A percentile compares a stretch with the other conserved stretches of the same genome.
Evolutionary conservation across 352 stramenopile genomes (phyloP).

Genomic region (Lagenidium giganteum): DNA sequence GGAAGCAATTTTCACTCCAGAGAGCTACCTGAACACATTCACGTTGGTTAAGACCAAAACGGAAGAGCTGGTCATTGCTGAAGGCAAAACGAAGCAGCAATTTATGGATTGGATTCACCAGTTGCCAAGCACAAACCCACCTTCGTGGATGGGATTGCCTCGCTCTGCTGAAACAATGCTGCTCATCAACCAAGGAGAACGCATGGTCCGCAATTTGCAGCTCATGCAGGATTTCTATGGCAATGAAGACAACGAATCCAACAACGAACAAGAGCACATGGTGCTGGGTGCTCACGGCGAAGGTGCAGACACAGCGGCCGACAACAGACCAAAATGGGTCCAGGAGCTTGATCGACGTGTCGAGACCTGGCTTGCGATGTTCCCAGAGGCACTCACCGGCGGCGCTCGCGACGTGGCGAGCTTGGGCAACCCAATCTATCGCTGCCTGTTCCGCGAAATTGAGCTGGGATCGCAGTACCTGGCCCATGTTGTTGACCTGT

Average conservation of each 20-base stretch:
- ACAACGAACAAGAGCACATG: slow-evolving; percentile 58
- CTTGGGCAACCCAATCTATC: slow-evolving; percentile 88
- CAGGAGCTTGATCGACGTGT: slow-evolving; percentile 73
- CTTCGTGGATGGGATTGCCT: slow-evolving; percentile 90
- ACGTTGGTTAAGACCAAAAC: slow-evolving; percentile 43
- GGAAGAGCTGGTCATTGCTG: slow-evolving; percentile 66
- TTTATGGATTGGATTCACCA: slow-evolving; percentile 89
- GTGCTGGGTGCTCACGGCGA: slow-evolving; percentile 32
- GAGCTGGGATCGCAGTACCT: slow-evolving; percentile 71
- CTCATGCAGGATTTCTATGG: slow-evolving; percentile 81
- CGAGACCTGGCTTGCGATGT: slow-evolving; percentile 45
- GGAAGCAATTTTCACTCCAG: slow-evolving; percentile 89
- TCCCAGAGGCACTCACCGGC: slow-evolving; percentile 41
- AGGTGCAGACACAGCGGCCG: slow-evolving; percentile 17
- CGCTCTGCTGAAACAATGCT: slow-evolving; percentile 90
- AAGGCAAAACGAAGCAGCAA: slow-evolving; percentile 89
- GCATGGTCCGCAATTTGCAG: slow-evolving; percentile 79
- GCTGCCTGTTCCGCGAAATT: slow-evolving; percentile 88
- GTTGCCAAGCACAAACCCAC: slow-evolving; percentile 88
- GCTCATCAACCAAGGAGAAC: slow-evolving; percentile 70
- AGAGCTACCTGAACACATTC: slow-evolving; percentile 92
- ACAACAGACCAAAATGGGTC: slow-evolving; percentile 75
- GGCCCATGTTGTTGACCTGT: slow-evolving; percentile 49
- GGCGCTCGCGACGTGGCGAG: slow-evolving; percentile 43
- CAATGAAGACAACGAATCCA: slow-evolving; percentile 35